phyloP scores from a whole-genome alignment of 2,329 filamentous ascomycete species.

The Chaetomiaceae sp. region DNA sequence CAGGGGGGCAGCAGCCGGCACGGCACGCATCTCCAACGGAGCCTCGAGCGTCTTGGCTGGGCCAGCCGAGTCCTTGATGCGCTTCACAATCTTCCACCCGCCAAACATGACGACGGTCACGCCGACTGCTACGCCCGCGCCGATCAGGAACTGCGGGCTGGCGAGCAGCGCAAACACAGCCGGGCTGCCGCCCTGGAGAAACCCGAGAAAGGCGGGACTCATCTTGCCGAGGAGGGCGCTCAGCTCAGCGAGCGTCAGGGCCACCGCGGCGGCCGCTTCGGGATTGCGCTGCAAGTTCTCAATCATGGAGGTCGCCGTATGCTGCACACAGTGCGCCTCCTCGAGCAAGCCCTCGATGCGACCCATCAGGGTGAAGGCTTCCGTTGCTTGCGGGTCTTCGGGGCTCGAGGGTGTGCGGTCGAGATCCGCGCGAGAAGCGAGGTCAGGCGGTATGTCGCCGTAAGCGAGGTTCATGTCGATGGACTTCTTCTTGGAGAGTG shows the following conservation, averaged over 20 bases:
- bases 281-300: constrained; percentile 65
- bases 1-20: constrained; percentile 4
- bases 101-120: constrained; percentile 95
- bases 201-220: constrained; percentile 70
- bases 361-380: constrained; percentile 54
- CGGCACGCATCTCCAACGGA: constrained; percentile 27
- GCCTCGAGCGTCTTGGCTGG: constrained; percentile 26
- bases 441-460: constrained; percentile 70
- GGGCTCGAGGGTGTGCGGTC: constrained; percentile 36
- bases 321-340: constrained; percentile 83
- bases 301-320: constrained; percentile 79
- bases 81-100: constrained; percentile 95
- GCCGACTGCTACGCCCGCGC: constrained; percentile 80
- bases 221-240: constrained; percentile 77
- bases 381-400: constrained; percentile 46
- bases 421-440: constrained; percentile 47
- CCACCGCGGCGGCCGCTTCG: constrained; percentile 89
- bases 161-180: constrained; percentile 81
- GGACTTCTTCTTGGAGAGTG: constrained; percentile 39
- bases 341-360: constrained; percentile 74
- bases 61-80: too few species aligned
- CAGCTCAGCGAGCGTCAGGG: constrained; percentile 86
- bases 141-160: constrained; percentile 91
- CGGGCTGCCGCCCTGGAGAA: constrained; percentile 76
- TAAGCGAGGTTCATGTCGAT: constrained; percentile 93